Evolutionary conservation across 208 protist species (phyloP).

Genomic region (Leishmania amazonensis): DNA sequence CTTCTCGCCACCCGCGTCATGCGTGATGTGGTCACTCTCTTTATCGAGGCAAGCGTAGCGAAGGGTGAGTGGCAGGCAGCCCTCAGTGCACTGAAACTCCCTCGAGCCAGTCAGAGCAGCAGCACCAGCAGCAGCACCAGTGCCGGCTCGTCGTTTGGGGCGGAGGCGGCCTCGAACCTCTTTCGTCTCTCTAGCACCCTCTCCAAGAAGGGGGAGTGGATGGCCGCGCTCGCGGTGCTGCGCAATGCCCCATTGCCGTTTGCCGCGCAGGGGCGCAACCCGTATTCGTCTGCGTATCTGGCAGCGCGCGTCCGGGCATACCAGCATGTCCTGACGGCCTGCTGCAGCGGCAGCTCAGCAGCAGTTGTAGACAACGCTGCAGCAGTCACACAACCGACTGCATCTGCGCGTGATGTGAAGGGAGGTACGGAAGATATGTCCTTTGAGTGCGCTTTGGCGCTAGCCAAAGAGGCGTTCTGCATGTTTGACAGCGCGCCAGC

Average conservation of each 20-base stretch:
- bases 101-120: neutral
- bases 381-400: neutral
- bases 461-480: slow-evolving; percentile 3
- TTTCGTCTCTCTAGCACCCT: slow-evolving; percentile 16
- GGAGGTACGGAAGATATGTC: neutral
- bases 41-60: slow-evolving; percentile 31
- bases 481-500: neutral
- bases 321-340: slow-evolving; percentile 15
- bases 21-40: slow-evolving; percentile 28
- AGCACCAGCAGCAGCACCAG: neutral
- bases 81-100: slow-evolving; percentile 16
- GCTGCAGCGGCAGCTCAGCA: slow-evolving; percentile 1
- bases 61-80: slow-evolving; percentile 34
- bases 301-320: slow-evolving; percentile 20
- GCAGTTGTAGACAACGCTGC: neutral
- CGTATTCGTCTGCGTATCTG: slow-evolving; percentile 21
- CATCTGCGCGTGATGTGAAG: neutral
- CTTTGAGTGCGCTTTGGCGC: slow-evolving; percentile 1
- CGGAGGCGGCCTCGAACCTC: neutral
- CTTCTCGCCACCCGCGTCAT: slow-evolving; percentile 4
- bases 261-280: neutral
- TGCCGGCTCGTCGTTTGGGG: neutral
- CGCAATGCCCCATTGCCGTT: slow-evolving; percentile 8
- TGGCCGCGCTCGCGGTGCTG: slow-evolving; percentile 15
- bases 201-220: slow-evolving; percentile 9